Conservation (phyloP, 2,329 filamentous ascomycete genomes). For the Amesomyces nigricolor region DNA sequence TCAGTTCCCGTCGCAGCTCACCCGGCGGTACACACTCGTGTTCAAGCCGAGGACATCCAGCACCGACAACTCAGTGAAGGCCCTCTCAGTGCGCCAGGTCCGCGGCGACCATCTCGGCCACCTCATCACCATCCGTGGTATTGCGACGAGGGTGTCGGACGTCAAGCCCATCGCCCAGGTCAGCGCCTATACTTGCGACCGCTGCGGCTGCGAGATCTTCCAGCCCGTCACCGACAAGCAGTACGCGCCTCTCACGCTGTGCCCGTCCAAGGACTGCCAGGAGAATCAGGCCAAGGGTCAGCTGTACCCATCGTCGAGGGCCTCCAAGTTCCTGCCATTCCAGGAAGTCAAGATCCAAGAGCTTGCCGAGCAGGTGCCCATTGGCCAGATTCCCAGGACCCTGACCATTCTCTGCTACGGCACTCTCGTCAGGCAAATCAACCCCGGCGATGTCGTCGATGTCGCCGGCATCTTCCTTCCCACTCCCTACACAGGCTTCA, state of each 20-base stretch:
- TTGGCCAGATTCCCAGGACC: constrained; percentile 91
- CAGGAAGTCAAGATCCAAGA: constrained; percentile 99
- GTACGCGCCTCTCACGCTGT: constrained; percentile 79
- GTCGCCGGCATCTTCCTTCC: constrained; percentile 93
- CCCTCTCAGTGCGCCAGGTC: constrained; percentile 86
- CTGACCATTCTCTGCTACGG: constrained; percentile 88
- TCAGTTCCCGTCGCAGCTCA: constrained; percentile 87
- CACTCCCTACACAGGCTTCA: constrained; percentile 97
- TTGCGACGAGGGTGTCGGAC: constrained; percentile 91
- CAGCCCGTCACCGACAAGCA: constrained; percentile 89
- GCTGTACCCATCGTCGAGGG: constrained; percentile 87
- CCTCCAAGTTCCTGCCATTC: constrained; percentile 94
- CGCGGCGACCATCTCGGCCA: constrained; percentile 87
- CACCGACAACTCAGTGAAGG: constrained; percentile 55
- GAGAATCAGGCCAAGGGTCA: constrained; percentile 89
- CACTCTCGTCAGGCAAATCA: constrained; percentile 76
- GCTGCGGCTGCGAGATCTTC: constrained; percentile 95
- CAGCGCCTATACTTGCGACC: constrained; percentile 95
- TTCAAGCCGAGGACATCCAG: constrained; percentile 86
- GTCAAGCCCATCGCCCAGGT: constrained; percentile 98
- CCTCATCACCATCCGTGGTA: constrained; percentile 90
- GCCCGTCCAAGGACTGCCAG: constrained; percentile 84
- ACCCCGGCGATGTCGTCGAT: constrained; percentile 90
- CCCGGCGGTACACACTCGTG: constrained; percentile 87
- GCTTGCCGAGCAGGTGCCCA: constrained; percentile 97